Evolutionary conservation across 1,284 basidiomycete genomes (phyloP).

Genomic region (Irpex rosettiformis): DNA sequence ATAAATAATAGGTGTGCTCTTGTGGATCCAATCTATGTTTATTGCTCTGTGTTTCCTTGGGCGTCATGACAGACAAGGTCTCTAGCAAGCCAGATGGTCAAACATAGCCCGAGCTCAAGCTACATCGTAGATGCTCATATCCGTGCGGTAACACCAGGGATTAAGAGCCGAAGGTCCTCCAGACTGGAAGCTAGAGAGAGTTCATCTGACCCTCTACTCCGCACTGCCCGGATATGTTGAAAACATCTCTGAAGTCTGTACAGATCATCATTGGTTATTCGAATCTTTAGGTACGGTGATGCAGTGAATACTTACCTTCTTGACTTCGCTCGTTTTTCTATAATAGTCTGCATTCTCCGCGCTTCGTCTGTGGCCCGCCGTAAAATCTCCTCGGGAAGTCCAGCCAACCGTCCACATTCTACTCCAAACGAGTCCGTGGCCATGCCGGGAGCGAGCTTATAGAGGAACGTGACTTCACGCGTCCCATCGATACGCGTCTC

Average conservation of each 20-base stretch:
- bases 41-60: too few species aligned
- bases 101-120: too few species aligned
- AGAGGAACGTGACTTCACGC: constrained; percentile 83
- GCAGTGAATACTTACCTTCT: constrained; percentile 43
- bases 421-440: constrained; percentile 85
- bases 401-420: constrained; percentile 86
- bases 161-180: not conserved
- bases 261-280: not conserved
- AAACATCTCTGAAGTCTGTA: not conserved
- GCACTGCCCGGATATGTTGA: not conserved
- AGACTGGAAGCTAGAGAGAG: not conserved
- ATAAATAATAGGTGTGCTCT: too few species aligned
- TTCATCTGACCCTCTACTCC: too few species aligned
- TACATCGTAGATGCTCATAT: too few species aligned
- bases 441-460: constrained; percentile 68
- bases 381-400: constrained; percentile 68
- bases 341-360: constrained; percentile 47
- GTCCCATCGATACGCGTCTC: constrained; percentile 65
- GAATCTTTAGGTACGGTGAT: not conserved
- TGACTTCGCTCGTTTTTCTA: constrained; percentile 45
- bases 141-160: too few species aligned
- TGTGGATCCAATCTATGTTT: too few species aligned
- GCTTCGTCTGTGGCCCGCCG: constrained; percentile 55
- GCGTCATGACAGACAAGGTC: too few species aligned
- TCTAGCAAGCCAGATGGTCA: too few species aligned